Evolutionary conservation across 805 yeast species (phyloP).

Genomic region (Nadsonia fulvescens): DNA sequence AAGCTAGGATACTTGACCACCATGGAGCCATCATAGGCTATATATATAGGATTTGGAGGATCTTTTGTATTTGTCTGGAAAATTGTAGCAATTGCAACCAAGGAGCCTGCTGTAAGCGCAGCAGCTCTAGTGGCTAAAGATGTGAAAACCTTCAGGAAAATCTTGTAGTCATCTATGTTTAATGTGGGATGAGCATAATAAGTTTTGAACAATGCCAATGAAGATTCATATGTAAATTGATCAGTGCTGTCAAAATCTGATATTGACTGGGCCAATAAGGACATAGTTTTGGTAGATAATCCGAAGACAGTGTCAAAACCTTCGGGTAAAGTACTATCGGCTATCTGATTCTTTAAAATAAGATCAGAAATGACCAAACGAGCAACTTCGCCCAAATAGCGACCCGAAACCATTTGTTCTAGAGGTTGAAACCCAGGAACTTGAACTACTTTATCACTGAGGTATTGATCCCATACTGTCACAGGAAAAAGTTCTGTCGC

Average conservation of each 20-base stretch:
- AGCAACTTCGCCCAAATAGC: slow-evolving; percentile 74
- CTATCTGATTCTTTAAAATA: slow-evolving; percentile 26
- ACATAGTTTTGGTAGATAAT: slow-evolving; percentile 10
- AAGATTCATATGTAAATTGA: too few species aligned
- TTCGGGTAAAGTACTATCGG: slow-evolving; percentile 10
- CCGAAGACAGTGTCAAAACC: slow-evolving; percentile 14
- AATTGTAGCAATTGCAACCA: slow-evolving; percentile 13
- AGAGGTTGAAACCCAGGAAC: slow-evolving; percentile 74
- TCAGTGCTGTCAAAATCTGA: slow-evolving; percentile 11
- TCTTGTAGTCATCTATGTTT: slow-evolving; percentile 4
- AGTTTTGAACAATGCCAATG: slow-evolving; percentile 3
- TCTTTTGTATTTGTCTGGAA: too few species aligned
- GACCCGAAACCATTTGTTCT: slow-evolving; percentile 75
- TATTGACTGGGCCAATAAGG: slow-evolving; percentile 7
- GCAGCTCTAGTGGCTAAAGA: slow-evolving; percentile 19
- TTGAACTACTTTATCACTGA: too few species aligned
- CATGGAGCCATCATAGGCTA: slow-evolving; percentile 18
- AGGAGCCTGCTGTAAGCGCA: slow-evolving; percentile 16
- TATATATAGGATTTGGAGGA: too few species aligned
- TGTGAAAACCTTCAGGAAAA: slow-evolving; percentile 11
- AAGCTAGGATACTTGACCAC: slow-evolving; percentile 18
- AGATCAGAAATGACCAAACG: slow-evolving; percentile 57
- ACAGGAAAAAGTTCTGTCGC: slow-evolving; percentile 9
- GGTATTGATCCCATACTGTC: too few species aligned
- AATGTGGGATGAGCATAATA: too few species aligned